Evolutionary conservation across 1,284 basidiomycete genomes (phyloP).

Genomic region (Ganoderma lucidum): DNA sequence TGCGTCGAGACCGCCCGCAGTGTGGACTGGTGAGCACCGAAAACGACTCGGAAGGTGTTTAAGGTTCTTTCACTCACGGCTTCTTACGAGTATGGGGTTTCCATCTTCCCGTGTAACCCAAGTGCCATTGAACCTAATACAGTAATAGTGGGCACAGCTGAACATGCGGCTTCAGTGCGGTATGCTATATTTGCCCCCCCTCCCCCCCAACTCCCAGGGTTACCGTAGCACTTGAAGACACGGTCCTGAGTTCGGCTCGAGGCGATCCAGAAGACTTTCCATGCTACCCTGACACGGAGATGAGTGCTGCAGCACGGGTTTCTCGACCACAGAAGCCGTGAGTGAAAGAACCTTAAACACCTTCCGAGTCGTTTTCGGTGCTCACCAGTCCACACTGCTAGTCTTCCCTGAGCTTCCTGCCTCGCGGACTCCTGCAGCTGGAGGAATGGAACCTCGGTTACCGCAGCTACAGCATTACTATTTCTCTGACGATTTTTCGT

Average conservation of each 20-base stretch:
- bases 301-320: too few relatives aligned
- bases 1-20: neutral
- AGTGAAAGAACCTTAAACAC: neutral
- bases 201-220: too few relatives aligned
- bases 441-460: neutral
- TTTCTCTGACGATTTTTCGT: too few relatives aligned
- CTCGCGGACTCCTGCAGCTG: neutral
- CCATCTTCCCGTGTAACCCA: too few relatives aligned
- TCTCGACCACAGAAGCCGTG: neutral
- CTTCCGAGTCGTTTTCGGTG: neutral
- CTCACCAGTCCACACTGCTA: neutral
- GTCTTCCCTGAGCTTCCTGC: neutral
- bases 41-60: neutral
- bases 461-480: neutral
- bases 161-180: too few relatives aligned
- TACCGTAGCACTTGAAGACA: too few relatives aligned
- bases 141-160: too few relatives aligned
- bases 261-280: too few relatives aligned
- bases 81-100: neutral
- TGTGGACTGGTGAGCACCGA: neutral
- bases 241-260: neutral
- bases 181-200: too few relatives aligned
- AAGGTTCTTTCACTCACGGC: neutral
- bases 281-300: too few relatives aligned
- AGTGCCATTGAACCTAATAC: too few relatives aligned